Base-by-base conservation (phyloP, 768 basidiomycete species). In the Pleurotus sapidus region DNA sequence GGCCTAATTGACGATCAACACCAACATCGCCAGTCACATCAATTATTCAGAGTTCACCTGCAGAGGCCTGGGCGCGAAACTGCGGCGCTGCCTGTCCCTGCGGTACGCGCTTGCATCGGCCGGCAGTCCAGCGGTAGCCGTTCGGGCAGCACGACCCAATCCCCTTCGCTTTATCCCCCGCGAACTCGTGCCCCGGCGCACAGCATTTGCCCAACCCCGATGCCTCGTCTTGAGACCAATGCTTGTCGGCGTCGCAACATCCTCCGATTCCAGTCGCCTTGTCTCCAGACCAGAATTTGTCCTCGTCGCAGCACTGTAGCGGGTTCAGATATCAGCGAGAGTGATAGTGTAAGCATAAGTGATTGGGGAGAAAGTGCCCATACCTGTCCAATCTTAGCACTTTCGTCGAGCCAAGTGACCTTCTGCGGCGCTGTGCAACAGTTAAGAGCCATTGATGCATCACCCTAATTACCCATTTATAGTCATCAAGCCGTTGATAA, bases 61-160 rank as follows among this genome's bases (percentile, higher is more conserved):
- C 49, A 25, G 49, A 27, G 8, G 49, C 17, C 38, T 54, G 51
- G 9, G 8, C 38, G 17, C 51, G 51, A 23, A 51, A 34, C 37
- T 51, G 49, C 6, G 49, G n/a, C 11, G 49, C 27, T 4, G 30
- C 30, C 30, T 34, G 30, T 1, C 30, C 8, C 30, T 34, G 30
- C n/a, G 51, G 51, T n/a, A 24, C 37, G 17, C 51, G 37, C 39
- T 40, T 20, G 51, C 51, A 54, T 20, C 51, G 51, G 42, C 51
- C 51, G 15, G 24, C 38, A 38, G 37, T 40, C 51, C 51, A 54
- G 23, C 51, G 51, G 20, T 20, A 42, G 4, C 37, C 37, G 12
- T 54, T 54, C 15, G 51, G 51, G 38, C 51, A 54, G 51, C 51
- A 54, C 12, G 51, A n/a, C 20, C 51, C 51, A 18, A 39, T 39